Base-by-base conservation (phyloP, 2,329 filamentous ascomycete species). In the Cladosporium halotolerans region DNA sequence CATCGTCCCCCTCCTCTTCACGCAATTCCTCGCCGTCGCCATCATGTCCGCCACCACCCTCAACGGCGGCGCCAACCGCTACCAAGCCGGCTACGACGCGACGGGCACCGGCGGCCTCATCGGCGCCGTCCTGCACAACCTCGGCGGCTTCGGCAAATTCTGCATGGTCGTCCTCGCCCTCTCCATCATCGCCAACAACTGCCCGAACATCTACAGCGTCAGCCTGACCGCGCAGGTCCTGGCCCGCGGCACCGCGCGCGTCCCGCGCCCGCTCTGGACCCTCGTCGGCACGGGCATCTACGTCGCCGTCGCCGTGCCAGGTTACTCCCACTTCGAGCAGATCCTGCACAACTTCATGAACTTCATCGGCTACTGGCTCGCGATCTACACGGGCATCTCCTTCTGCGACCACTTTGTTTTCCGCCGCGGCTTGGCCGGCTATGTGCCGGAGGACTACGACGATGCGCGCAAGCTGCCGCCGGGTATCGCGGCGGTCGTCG, bases 61-160 rank as follows among this genome's bases (percentile, higher is more conserved):
- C 62, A 79, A 85, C 60, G 68, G 66, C 40, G 77, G 73, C 9
- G 56, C 75, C 58, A 82, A 81, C 68, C 72, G 70, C 50, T 88
- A 85, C 65, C 60, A 67, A 14, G 66, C 66, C 2, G 82, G 81
- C 23, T 85, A 85, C 68, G 48, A 63, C 0, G 65, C 72, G 2
- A 79, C 83, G 10, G 76, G 78, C 10, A 81, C 85, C 31, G 85
- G 86, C 19, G 86, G 85, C 19, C 73, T 90, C 4, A 76, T 89
- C 13, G 81, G 76, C 2, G 78, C 82, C 11, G 82, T 87, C 3
- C 76, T 89, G 1, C 79, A 80, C 7, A 76, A 76, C 4, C 73
- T 87, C 0, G 85, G 85, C 36, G 75, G 73, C 43, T 89, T 89
- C 65, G 86, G 86, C 58, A 78, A 85, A 64, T 88, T 89, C 75